Evolutionary conservation across 1,284 basidiomycete species (phyloP).

Genomic region (Crepidotus sp.): DNA sequence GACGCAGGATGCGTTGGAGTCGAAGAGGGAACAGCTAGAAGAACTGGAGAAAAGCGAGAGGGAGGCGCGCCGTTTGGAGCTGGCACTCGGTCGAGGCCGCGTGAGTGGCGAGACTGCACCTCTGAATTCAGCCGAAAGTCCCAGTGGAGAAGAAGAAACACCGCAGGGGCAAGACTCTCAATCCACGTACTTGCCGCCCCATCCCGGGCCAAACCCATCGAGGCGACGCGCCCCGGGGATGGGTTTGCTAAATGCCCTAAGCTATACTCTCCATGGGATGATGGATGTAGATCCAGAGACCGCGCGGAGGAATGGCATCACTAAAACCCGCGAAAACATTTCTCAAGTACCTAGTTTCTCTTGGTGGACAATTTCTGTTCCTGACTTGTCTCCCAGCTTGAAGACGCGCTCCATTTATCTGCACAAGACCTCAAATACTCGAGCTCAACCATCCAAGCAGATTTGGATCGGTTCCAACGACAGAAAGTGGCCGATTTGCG

Average conservation of each 20-base stretch:
- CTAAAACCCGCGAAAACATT: conserved; percentile 90
- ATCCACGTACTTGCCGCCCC: conserved; percentile 52
- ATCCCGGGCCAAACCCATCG: conserved; percentile 63
- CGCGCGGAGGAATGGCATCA: conserved; percentile 85
- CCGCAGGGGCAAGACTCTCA: conserved; percentile 19
- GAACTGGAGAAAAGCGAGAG: conserved; percentile 89
- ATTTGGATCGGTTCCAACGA: conserved; percentile 95
- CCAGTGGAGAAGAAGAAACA: conserved; percentile 26
- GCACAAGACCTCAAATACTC: conserved; percentile 94
- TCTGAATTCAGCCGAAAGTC: conserved; percentile 26
- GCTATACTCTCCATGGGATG: conserved; percentile 93
- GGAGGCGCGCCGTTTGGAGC: conserved; percentile 84
- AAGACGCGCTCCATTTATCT: conserved; percentile 83
- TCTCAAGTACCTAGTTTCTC: conserved; percentile 62
- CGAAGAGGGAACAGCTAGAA: conserved; percentile 80
- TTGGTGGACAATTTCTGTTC: conserved; percentile 1
- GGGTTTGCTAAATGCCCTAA: conserved; percentile 86
- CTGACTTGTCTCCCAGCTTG: conserved; percentile 50
- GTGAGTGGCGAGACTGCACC: conserved; percentile 23
- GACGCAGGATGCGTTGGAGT: conserved; percentile 86
- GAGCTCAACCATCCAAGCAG: conserved; percentile 92
- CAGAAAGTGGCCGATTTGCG: conserved; percentile 96
- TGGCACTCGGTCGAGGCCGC: conserved; percentile 66
- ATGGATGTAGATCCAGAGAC: conserved; percentile 99
- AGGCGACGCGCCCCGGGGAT: conserved; percentile 63